Evolutionary conservation across 2,329 filamentous ascomycete genomes (phyloP), one percentile per base, ranked within the genome.

Genomic region (Torrubiellomyces zombiae): DNA sequence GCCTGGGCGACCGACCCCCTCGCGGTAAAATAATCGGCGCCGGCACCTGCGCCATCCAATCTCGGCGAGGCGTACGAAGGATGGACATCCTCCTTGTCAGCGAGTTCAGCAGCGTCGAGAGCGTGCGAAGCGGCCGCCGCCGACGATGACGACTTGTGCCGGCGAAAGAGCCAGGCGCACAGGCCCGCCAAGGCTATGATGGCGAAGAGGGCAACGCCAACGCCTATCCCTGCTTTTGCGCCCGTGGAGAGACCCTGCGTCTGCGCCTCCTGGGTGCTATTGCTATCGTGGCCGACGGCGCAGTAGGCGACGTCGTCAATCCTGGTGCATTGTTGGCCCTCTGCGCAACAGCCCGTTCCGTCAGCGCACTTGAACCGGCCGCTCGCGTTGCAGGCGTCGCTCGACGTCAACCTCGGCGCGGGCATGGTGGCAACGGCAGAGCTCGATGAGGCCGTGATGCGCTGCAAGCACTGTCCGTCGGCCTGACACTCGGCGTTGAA

Each of bases 191-290:
- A n/a, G n/a, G n/a, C n/a, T n/a, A n/a, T n/a, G n/a, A n/a, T 47
- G 2, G 47, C 52, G 15, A 48, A 59, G 0, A 63, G 40, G 2
- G 60, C 53, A 4, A 62, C 55, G 11, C 63, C 67, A 1, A 62
- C 50, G 5, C 58, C 65, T n/a, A 74, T 60, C 3, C 67, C 67
- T 0, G 60, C 64, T 36, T 61, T 67, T 3, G 63, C 65, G 1
- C 59, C 63, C 1, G 51, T 41, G 2, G 60, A 59, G 5, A 68
- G 39, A 3, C 42, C 41, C 3, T 33, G 25, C 5, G 34, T 31
- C 3, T 47, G 35, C 1, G 42, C 39, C 2, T 43, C 43, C 12
- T 44, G 32, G 9, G 49, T 37, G 14, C 37, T 17, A 14, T 24
- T 16, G 5, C 16, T 47, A 3, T 46, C 40, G 21, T 43, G 40